phyloP scores from a whole-genome alignment of 164 flowering plant species.

The Paratinospora sagittata region DNA sequence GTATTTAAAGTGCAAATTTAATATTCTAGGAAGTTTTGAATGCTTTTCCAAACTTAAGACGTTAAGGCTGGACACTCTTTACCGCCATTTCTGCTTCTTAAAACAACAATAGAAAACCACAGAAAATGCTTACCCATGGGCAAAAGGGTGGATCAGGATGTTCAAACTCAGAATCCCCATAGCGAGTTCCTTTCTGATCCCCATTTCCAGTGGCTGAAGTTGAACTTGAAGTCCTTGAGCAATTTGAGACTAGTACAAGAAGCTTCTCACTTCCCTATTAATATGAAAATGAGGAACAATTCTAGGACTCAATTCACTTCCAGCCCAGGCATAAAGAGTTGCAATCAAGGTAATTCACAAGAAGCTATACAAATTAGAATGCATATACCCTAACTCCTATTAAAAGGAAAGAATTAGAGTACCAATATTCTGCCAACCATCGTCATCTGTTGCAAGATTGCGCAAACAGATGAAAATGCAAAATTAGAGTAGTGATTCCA shows the following conservation, averaged over 20 bases:
- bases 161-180: constrained; percentile 15
- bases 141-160: constrained; percentile 11
- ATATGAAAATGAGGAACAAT: constrained; percentile 2
- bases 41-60: too few relatives aligned
- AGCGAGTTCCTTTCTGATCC: constrained; percentile 9
- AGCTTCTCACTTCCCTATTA: constrained; percentile 86
- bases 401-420: neutral
- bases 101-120: neutral
- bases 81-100: neutral
- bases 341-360: neutral
- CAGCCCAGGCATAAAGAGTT: too few relatives aligned
- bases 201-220: constrained; percentile 7
- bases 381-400: neutral
- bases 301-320: neutral
- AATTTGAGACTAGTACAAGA: constrained; percentile 58
- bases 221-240: constrained; percentile 21
- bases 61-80: neutral
- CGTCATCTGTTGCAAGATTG: neutral
- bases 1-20: too few relatives aligned
- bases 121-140: constrained; percentile 47
- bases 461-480: neutral
- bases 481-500: neutral
- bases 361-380: neutral
- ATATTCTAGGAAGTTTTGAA: too few relatives aligned
- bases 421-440: neutral